phyloP scores from a whole-genome alignment of 1,139 yeast species.

The Magnusiomyces paraingens region DNA sequence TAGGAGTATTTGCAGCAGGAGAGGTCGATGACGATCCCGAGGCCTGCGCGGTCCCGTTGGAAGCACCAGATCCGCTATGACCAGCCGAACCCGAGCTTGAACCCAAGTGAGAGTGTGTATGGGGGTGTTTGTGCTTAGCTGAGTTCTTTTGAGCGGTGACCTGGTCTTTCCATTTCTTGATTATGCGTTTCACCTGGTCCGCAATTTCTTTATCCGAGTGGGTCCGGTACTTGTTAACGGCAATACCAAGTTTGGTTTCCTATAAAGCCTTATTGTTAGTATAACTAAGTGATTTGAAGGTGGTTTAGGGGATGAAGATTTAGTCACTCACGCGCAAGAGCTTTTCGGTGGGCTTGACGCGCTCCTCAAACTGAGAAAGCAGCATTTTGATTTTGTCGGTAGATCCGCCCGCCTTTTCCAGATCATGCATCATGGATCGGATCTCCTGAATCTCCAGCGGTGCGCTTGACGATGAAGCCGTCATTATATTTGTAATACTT shows the following conservation, averaged over 20 bases:
- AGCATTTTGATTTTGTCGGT: conserved; percentile 63
- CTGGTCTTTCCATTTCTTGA: conserved; percentile 83
- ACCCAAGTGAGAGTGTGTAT: conserved; percentile 3
- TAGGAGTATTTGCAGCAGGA: conserved; percentile 15
- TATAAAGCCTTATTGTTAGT: conserved; percentile 15
- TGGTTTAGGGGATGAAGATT: not conserved
- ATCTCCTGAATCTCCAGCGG: conserved; percentile 58
- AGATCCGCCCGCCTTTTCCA: conserved; percentile 63
- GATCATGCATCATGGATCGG: conserved; percentile 56
- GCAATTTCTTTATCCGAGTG: conserved; percentile 62
- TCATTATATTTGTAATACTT: too few relatives aligned
- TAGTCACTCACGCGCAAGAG: conserved; percentile 49
- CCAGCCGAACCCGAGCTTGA: too few relatives aligned
- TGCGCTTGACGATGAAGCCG: not conserved
- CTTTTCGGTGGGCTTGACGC: conserved; percentile 78
- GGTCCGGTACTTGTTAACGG: conserved; percentile 80
- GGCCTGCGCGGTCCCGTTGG: conserved; percentile 12
- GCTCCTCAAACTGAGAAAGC: conserved; percentile 58
- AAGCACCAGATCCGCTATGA: conserved; percentile 7
- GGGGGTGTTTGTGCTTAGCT: conserved; percentile 9
- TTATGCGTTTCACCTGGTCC: conserved; percentile 69
- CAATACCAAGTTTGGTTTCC: conserved; percentile 97
- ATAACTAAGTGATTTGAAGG: not conserved
- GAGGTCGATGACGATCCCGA: conserved; percentile 15
- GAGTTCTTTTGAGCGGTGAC: conserved; percentile 64